These are phyloP conservation scores for Simmondsia chinensis DNA, from an alignment of 148 eudicot species.

Conservation along the genomic window DNA sequence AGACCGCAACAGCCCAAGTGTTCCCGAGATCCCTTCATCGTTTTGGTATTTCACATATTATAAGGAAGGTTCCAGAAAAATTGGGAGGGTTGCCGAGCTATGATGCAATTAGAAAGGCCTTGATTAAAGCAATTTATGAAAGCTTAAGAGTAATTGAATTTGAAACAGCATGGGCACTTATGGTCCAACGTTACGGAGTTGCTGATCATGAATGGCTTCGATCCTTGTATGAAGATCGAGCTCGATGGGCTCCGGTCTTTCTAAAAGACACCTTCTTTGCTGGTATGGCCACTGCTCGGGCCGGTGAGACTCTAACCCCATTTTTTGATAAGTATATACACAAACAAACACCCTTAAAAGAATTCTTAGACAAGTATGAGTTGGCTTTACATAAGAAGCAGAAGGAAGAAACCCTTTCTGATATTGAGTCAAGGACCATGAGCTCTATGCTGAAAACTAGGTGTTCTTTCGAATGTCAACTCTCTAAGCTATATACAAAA, in stretches of 20 bases:
- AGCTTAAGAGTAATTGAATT: conserved; percentile 51
- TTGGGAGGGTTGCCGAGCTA: conserved; percentile 55
- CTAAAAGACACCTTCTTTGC: conserved; percentile 60
- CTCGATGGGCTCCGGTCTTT: conserved; percentile 61
- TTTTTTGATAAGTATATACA: conserved; percentile 60
- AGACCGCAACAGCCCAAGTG: conserved; percentile 39
- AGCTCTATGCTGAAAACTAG: conserved; percentile 44
- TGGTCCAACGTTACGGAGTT: conserved; percentile 46
- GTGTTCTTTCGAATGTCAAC: conserved; percentile 56
- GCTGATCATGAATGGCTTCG: conserved; percentile 58
- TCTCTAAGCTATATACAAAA: conserved; percentile 52
- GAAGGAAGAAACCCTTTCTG: conserved; percentile 60
- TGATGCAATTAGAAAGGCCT: conserved; percentile 40
- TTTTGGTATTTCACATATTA: conserved; percentile 46
- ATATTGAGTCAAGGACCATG: conserved; percentile 46
- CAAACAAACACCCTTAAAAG: conserved; percentile 68
- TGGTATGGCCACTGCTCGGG: conserved; percentile 48
- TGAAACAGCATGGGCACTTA: conserved; percentile 60
- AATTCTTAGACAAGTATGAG: conserved; percentile 76
- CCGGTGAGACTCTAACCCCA: conserved; percentile 31
- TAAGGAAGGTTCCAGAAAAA: conserved; percentile 62
- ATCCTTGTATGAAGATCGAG: conserved; percentile 59
- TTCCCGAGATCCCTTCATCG: conserved; percentile 61
- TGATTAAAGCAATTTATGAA: conserved; percentile 49
- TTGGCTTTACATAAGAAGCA: conserved; percentile 52